Conservation (phyloP, 1,284 basidiomycete genomes). For the Pyrrhoderma noxium region DNA sequence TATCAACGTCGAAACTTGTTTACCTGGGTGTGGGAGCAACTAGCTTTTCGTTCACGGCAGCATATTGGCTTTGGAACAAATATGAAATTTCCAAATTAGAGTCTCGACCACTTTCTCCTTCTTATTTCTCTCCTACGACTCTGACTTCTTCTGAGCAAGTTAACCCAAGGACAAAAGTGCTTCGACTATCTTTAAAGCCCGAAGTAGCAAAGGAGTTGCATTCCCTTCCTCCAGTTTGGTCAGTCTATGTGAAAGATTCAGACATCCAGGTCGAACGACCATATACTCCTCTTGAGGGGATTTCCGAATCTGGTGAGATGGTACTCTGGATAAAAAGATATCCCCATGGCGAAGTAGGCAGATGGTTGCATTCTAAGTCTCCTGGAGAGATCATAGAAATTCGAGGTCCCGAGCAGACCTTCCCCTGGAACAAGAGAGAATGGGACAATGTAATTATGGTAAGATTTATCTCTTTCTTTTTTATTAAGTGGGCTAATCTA, state of each 20-base stretch:
- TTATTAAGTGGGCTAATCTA: conserved; percentile 1
- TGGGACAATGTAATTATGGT: conserved; percentile 82
- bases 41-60: background rate
- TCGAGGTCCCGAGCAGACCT: conserved; percentile 71
- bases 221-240: conserved; percentile 50
- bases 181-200: conserved; percentile 51
- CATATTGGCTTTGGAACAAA: conserved; percentile 11
- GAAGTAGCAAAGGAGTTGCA: conserved; percentile 29
- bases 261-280: conserved; percentile 85
- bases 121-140: conserved; percentile 56
- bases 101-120: conserved; percentile 40
- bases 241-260: conserved; percentile 76
- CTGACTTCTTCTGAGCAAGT: conserved; percentile 46
- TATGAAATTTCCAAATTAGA: background rate
- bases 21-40: conserved; percentile 1
- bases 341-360: conserved; percentile 69
- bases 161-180: conserved; percentile 49
- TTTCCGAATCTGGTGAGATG: conserved; percentile 57
- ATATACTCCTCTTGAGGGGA: conserved; percentile 71
- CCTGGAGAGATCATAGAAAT: conserved; percentile 64
- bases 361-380: conserved; percentile 69
- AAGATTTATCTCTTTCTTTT: conserved; percentile 22
- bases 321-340: conserved; percentile 75
- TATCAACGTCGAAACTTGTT: background rate
- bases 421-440: conserved; percentile 47